A percentile compares a stretch with the other conserved stretches of the same genome.
These are phyloP conservation scores for Pharnaceum exiguum DNA, from an alignment of 148 eudicot species.

Conservation along the genomic window DNA sequence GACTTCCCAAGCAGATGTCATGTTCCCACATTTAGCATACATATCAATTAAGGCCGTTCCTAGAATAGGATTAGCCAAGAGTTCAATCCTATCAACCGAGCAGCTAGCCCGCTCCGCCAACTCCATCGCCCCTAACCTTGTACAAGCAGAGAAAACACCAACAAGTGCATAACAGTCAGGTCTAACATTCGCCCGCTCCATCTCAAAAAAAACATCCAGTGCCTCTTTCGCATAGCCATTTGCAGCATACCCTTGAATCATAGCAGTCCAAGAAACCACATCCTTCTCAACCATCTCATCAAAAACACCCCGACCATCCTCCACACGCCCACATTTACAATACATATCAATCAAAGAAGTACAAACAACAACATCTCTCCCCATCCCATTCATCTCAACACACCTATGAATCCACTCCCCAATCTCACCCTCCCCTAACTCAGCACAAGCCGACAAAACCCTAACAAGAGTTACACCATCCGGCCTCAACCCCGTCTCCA, in stretches of 20 bases:
- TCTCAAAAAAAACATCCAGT: slow-evolving; percentile 37
- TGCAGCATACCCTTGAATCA: slow-evolving; percentile 59
- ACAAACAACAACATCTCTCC: slow-evolving; percentile 33
- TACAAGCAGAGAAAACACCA: slow-evolving; percentile 50
- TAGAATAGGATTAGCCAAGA: slow-evolving; percentile 30
- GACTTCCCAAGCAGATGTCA: slow-evolving; percentile 39
- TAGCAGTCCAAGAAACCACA: slow-evolving; percentile 51
- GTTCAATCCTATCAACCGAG: slow-evolving; percentile 28
- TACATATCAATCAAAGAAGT: slow-evolving; percentile 54
- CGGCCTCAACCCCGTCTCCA: slow-evolving; percentile 39
- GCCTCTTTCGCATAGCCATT: slow-evolving; percentile 59
- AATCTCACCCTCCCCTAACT: slow-evolving; percentile 33
- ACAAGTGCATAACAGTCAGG: slow-evolving; percentile 45
- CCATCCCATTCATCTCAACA: slow-evolving; percentile 27
- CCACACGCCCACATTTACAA: slow-evolving; percentile 43
- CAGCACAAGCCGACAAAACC: slow-evolving; percentile 48
- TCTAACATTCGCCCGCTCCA: slow-evolving; percentile 30
- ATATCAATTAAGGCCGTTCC: slow-evolving; percentile 58
- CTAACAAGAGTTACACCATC: slow-evolving; percentile 45
- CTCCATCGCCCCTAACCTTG: slow-evolving; percentile 49
- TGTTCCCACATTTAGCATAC: slow-evolving; percentile 63
- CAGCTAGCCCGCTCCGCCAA: slow-evolving; percentile 35
- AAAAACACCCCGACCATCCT: slow-evolving; percentile 39
- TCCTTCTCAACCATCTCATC: slow-evolving; percentile 48
- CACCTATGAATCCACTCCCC: slow-evolving; percentile 49